Evolutionary conservation across 331 rosid genomes (phyloP).

Genomic region (Arachis monticola): DNA sequence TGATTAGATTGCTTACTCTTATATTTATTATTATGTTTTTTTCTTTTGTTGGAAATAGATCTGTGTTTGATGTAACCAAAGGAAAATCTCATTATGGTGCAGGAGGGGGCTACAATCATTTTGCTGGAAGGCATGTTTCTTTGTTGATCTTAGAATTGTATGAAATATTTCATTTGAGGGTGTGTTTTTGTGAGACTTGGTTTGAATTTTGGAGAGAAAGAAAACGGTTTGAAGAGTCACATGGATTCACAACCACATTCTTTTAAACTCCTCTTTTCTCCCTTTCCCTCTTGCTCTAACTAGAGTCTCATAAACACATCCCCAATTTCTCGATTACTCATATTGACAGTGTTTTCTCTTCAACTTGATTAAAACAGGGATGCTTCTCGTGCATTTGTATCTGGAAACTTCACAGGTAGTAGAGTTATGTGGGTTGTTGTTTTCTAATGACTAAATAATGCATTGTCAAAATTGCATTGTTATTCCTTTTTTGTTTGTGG

Average conservation of each 20-base stretch:
- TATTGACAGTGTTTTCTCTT: conserved; percentile 34
- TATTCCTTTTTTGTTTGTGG: background rate
- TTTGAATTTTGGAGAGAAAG: no score
- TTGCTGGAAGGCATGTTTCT: conserved; percentile 82
- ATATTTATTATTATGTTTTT: no score
- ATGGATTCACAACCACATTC: background rate
- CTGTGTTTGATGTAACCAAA: conserved; percentile 91
- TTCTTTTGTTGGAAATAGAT: conserved; percentile 48
- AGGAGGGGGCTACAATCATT: conserved; percentile 94
- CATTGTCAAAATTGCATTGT: conserved; percentile 6
- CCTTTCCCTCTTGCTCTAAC: no score
- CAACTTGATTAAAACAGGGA: conserved; percentile 58
- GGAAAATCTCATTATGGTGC: conserved; percentile 91
- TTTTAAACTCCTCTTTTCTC: no score
- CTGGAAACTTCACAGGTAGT: conserved; percentile 96
- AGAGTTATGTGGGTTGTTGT: conserved; percentile 11
- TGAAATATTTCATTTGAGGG: conserved; percentile 13
- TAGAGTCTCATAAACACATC: no score
- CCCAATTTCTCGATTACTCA: background rate
- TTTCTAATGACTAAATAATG: conserved; percentile 12
- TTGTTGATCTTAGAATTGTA: conserved; percentile 5
- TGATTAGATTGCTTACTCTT: no score
- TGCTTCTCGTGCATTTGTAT: conserved; percentile 95
- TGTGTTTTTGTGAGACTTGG: background rate
- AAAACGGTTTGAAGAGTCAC: no score